Conservation (phyloP, 352 stramenopile genomes). For the Thraustochytrium sp. region DNA sequence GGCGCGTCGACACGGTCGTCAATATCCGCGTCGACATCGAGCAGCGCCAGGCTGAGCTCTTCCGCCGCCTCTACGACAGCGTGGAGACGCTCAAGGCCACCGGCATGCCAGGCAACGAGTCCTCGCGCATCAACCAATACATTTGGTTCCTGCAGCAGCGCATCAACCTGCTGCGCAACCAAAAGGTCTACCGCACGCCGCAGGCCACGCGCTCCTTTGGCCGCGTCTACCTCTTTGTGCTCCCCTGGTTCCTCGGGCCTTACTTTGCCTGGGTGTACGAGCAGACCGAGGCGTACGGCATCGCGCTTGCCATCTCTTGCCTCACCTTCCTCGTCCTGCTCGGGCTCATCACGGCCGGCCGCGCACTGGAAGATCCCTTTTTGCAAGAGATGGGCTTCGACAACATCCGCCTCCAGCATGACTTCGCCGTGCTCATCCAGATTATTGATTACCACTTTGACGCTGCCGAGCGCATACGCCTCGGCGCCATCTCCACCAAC, state of each 20-base stretch:
- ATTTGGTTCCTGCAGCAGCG: slow-evolving; percentile 72
- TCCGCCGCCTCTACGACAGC: slow-evolving; percentile 62
- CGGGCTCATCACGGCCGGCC: slow-evolving; percentile 75
- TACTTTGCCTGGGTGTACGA: slow-evolving; percentile 65
- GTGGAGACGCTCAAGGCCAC: slow-evolving; percentile 67
- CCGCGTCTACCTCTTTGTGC: slow-evolving; percentile 70
- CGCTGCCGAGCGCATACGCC: not conserved
- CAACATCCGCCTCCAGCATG: slow-evolving; percentile 11
- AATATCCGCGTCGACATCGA: slow-evolving; percentile 56
- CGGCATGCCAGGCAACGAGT: slow-evolving; percentile 69
- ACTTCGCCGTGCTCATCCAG: slow-evolving; percentile 9
- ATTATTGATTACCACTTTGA: slow-evolving; percentile 12
- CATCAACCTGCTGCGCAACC: slow-evolving; percentile 70
- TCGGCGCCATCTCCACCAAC: too few species aligned
- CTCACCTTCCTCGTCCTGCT: slow-evolving; percentile 73
- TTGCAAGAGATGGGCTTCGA: slow-evolving; percentile 48
- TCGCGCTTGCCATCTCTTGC: slow-evolving; percentile 65
- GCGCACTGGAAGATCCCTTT: slow-evolving; percentile 73
- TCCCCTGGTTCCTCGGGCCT: slow-evolving; percentile 71
- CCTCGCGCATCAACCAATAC: slow-evolving; percentile 76
- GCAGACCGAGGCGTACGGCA: slow-evolving; percentile 42
- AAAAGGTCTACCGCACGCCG: slow-evolving; percentile 75
- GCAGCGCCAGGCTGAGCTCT: slow-evolving; percentile 59
- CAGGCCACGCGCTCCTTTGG: slow-evolving; percentile 75
- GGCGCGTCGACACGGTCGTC: slow-evolving; percentile 56